phyloP scores from a whole-genome alignment of 2,329 filamentous ascomycete genomes.

The Penicillium sp. region DNA sequence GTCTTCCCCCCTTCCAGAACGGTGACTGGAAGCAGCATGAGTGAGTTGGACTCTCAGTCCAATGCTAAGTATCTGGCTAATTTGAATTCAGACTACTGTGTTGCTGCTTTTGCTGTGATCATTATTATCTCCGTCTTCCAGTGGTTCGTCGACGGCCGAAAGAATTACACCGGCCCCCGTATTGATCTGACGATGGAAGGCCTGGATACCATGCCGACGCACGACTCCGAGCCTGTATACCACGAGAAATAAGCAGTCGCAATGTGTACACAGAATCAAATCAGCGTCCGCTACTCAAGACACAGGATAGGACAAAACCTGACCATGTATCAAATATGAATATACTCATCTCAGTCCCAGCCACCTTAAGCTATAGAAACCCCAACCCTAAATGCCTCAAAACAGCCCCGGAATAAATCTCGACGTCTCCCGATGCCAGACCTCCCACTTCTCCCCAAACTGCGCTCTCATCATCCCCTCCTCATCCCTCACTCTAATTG shows the following conservation, averaged over 20 bases:
- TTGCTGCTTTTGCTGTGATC: conserved; percentile 58
- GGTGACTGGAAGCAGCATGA: conserved; percentile 67
- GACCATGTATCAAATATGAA: neutral
- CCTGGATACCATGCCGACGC: conserved; percentile 2
- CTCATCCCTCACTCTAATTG: conserved; percentile 47
- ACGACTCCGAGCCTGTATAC: neutral
- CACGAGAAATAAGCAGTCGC: conserved; percentile 10
- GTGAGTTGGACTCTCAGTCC: conserved; percentile 36
- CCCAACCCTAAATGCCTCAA: conserved; percentile 13
- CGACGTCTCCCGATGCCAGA: conserved; percentile 49
- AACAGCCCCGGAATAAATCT: conserved; percentile 50
- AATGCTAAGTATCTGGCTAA: neutral
- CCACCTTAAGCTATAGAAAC: neutral
- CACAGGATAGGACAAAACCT: neutral
- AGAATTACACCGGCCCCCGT: conserved; percentile 57
- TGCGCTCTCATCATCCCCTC: conserved; percentile 50
- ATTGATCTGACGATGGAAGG: conserved; percentile 36
- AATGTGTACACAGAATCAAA: neutral
- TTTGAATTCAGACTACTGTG: conserved; percentile 33
- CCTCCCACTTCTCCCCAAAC: conserved; percentile 52
- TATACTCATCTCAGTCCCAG: neutral
- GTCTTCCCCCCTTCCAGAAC: conserved; percentile 68
- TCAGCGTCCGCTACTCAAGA: neutral
- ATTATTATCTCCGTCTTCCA: conserved; percentile 56
- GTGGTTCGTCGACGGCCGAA: conserved; percentile 60